phyloP scores from a whole-genome alignment of 805 yeast genomes.

The Grigorovia jiainica region DNA sequence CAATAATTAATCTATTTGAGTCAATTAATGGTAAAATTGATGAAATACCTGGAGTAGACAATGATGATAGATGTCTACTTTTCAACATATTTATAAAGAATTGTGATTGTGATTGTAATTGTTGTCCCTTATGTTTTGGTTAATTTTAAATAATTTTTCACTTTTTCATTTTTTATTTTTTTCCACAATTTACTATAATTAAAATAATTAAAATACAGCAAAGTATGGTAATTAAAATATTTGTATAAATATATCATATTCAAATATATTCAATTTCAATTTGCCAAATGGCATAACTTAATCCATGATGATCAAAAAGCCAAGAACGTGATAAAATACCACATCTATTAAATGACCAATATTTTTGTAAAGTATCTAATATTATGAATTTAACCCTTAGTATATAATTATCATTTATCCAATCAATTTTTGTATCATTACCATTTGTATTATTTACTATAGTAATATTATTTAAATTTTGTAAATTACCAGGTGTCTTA shows the following conservation, averaged over 20 bases:
- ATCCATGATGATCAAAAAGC: conserved; percentile 59
- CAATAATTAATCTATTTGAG: conserved; percentile 19
- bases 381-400: conserved; percentile 33
- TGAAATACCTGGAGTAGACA: conserved; percentile 15
- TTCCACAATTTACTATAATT: background rate
- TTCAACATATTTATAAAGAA: conserved; percentile 2
- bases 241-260: too few species aligned
- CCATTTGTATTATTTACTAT: conserved; percentile 22
- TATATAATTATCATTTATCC: conserved; percentile 16
- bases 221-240: too few species aligned
- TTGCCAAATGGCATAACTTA: conserved; percentile 52
- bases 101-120: background rate
- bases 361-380: conserved; percentile 58
- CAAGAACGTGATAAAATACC: conserved; percentile 72
- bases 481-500: conserved; percentile 36
- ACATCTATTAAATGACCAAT: conserved; percentile 56
- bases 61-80: conserved; percentile 13
- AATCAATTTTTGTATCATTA: background rate
- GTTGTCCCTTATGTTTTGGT: background rate
- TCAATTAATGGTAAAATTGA: conserved; percentile 20
- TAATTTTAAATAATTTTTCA: background rate
- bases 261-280: conserved; percentile 25
- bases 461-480: conserved; percentile 26
- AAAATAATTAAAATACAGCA: too few species aligned
- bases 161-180: background rate